phyloP scores from a whole-genome alignment of 83 land plant species.

The Thuja plicata region DNA sequence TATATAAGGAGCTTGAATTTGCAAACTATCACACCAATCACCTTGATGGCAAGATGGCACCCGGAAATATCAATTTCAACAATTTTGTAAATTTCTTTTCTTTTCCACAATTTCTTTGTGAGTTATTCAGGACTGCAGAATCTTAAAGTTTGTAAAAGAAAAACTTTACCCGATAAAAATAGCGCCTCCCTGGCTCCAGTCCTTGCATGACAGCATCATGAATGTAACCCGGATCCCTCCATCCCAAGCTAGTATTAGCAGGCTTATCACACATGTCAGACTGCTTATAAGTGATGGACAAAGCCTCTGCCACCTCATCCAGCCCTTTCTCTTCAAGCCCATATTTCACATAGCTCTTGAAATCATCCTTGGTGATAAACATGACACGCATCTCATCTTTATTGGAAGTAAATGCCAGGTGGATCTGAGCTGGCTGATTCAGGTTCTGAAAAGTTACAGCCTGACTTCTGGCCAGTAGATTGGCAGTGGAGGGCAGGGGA shows the following conservation, averaged over 20 bases:
- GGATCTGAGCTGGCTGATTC: constrained; percentile 81
- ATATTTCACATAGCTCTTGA: constrained; percentile 45
- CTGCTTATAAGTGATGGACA: no score
- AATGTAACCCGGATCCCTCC: no score
- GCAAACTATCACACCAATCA: neutral
- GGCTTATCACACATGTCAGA: no score
- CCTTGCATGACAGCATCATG: constrained; percentile 51
- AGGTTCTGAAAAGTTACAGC: constrained; percentile 35
- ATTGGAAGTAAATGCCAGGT: constrained; percentile 57
- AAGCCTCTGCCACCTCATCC: no score
- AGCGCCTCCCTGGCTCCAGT: constrained; percentile 53
- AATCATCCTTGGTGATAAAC: constrained; percentile 62
- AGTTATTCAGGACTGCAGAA: no score
- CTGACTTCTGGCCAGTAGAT: constrained; percentile 52
- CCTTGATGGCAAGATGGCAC: no score
- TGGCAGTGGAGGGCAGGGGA: constrained; percentile 62
- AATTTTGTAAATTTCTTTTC: neutral
- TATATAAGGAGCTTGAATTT: neutral
- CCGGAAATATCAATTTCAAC: neutral
- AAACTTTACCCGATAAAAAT: constrained; percentile 62
- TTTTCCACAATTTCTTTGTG: neutral
- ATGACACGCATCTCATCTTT: constrained; percentile 80
- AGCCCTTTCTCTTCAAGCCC: no score
- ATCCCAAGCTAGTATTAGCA: no score
- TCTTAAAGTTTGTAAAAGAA: neutral